A percentile compares a stretch with the other conserved stretches of the same genome.
Conservation (phyloP, 176 grass and related monocot genomes). For the Carex myosuroides region DNA sequence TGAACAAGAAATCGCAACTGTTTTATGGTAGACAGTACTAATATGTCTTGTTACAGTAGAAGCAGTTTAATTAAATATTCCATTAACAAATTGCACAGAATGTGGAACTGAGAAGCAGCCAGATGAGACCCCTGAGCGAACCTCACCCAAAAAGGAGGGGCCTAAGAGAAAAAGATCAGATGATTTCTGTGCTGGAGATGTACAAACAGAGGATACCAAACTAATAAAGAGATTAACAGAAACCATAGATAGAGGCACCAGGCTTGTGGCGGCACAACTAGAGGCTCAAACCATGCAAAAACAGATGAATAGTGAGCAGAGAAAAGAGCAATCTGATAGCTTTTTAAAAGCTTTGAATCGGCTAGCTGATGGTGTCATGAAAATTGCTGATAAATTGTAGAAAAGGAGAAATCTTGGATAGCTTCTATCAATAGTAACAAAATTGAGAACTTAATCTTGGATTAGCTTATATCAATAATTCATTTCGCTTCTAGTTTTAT, state of each 20-base stretch:
- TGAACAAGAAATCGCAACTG: background rate
- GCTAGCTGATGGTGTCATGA: conserved; percentile 6
- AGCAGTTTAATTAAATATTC: background rate
- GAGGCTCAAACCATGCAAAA: conserved; percentile 16
- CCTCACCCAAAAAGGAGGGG: conserved; percentile 1
- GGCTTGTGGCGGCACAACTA: conserved; percentile 18
- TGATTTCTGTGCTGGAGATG: background rate
- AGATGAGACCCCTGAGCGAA: background rate
- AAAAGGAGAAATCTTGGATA: background rate
- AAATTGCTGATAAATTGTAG: conserved; percentile 16
- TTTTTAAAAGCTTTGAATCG: conserved; percentile 11
- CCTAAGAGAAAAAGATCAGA: conserved; percentile 12
- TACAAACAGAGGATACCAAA: background rate
- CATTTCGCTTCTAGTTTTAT: background rate
- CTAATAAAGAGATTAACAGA: conserved; percentile 1
- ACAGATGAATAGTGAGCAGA: conserved; percentile 7
- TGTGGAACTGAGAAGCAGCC: background rate
- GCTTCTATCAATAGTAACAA: conserved; percentile 1
- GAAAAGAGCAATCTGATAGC: conserved; percentile 4
- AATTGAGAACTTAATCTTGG: background rate
- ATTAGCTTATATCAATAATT: background rate
- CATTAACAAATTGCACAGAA: conserved; percentile 3
- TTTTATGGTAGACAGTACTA: background rate
- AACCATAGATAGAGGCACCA: conserved; percentile 11
- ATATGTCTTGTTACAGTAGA: background rate